Percentiles rank a stretch among this genome's conserved stretches.
Evolutionary conservation across 2,329 filamentous ascomycete genomes (phyloP).

Genomic region (Corinectria fuckeliana): DNA sequence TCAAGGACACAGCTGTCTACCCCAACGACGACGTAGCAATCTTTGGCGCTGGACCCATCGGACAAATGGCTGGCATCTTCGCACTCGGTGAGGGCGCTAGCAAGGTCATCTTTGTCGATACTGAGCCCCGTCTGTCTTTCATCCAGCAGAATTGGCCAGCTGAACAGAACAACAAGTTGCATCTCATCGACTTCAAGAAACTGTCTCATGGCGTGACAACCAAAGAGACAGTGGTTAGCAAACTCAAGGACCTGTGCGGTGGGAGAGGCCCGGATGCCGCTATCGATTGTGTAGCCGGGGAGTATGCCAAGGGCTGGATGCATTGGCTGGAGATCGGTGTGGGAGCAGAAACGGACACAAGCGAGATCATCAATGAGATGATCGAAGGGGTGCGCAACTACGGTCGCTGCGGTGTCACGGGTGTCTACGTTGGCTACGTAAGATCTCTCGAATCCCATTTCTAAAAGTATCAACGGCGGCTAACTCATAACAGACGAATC

Average conservation of each 20-base stretch:
- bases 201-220: constrained; percentile 63
- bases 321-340: constrained; percentile 64
- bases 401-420: constrained; percentile 79
- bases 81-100: constrained; percentile 75
- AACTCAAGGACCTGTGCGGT: constrained; percentile 75
- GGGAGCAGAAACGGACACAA: constrained; percentile 84
- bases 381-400: constrained; percentile 74
- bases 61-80: constrained; percentile 83
- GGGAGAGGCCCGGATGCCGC: constrained; percentile 76
- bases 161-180: constrained; percentile 59
- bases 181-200: constrained; percentile 71
- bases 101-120: constrained; percentile 81
- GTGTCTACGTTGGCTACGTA: constrained; percentile 68
- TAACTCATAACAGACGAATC: constrained; percentile 36
- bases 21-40: constrained; percentile 79
- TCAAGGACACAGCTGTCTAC: constrained; percentile 84
- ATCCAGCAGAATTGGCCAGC: constrained; percentile 66
- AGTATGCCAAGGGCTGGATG: constrained; percentile 67
- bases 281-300: constrained; percentile 70
- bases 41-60: constrained; percentile 86
- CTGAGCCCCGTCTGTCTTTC: constrained; percentile 72
- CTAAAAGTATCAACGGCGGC: background rate
- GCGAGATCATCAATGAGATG: constrained; percentile 82
- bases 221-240: constrained; percentile 69
- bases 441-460: constrained; percentile 32